Evolutionary conservation across 352 stramenopile species (phyloP).

Genomic region (Thraustotheca clavata): DNA sequence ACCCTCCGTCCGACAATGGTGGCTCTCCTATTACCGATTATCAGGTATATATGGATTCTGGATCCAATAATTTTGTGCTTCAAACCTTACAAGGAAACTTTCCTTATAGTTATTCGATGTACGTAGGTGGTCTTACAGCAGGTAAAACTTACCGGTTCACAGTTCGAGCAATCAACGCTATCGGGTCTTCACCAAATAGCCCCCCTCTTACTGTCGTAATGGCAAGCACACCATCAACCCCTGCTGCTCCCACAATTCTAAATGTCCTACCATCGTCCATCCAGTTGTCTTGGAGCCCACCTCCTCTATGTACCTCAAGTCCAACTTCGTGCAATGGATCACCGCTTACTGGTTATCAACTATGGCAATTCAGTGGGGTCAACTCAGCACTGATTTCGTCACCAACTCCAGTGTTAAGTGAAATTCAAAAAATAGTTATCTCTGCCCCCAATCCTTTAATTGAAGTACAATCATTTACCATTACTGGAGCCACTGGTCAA

Average conservation of each 20-base stretch:
- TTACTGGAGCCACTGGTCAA: conserved; percentile 48
- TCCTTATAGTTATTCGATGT: conserved; percentile 43
- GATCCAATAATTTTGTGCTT: conserved; percentile 36
- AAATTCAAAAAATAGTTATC: conserved; percentile 88
- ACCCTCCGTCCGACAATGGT: conserved; percentile 86
- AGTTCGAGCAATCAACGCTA: conserved; percentile 76
- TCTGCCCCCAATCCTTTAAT: conserved; percentile 39
- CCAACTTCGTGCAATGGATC: conserved; percentile 69
- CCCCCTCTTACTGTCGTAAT: conserved; percentile 85
- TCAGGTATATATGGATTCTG: conserved; percentile 86
- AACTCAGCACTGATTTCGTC: conserved; percentile 66
- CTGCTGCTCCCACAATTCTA: conserved; percentile 39
- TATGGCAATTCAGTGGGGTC: conserved; percentile 89
- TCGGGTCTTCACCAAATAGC: conserved; percentile 72
- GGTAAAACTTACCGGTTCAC: conserved; percentile 92
- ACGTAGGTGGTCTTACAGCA: conserved; percentile 41
- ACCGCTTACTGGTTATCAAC: conserved; percentile 83
- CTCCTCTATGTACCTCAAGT: conserved; percentile 52
- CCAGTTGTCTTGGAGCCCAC: conserved; percentile 56
- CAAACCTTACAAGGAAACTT: conserved; percentile 39
- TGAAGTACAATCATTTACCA: conserved; percentile 70
- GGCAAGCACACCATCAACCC: conserved; percentile 56
- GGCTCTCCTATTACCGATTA: conserved; percentile 88
- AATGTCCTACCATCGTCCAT: conserved; percentile 61
- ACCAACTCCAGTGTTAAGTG: conserved; percentile 59